Evolutionary conservation across 2,329 filamentous ascomycete genomes (phyloP).

Genomic region (Venturia nashicola): DNA sequence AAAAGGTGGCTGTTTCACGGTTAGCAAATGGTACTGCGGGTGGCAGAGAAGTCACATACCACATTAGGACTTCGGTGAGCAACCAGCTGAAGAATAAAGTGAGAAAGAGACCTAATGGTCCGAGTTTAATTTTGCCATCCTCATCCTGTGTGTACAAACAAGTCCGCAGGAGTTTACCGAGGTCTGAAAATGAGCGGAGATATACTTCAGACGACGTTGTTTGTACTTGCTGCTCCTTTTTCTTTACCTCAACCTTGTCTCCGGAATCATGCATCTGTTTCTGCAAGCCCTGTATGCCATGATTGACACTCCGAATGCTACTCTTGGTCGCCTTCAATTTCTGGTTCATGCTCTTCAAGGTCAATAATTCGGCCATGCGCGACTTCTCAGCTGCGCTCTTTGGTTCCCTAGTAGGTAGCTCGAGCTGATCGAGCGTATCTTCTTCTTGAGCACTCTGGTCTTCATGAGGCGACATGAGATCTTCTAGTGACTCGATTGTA

Average conservation of each 20-base stretch:
- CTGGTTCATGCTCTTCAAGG: conserved; percentile 30
- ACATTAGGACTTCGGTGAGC: conserved; percentile 34
- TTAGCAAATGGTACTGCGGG: neutral
- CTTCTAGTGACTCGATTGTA: conserved; percentile 35
- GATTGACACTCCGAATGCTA: conserved; percentile 31
- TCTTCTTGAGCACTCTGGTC: conserved; percentile 15
- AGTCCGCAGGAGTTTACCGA: neutral
- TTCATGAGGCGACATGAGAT: conserved; percentile 25
- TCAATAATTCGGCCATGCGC: conserved; percentile 28
- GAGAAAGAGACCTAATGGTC: conserved; percentile 27
- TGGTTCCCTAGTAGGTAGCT: conserved; percentile 18
- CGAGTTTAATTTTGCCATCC: conserved; percentile 20
- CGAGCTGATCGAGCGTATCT: conserved; percentile 21
- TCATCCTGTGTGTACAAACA: neutral
- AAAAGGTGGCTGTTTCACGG: conserved; percentile 12
- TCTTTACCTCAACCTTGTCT: neutral
- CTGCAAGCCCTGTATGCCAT: conserved; percentile 27
- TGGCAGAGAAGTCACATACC: conserved; percentile 17
- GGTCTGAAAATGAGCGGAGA: neutral
- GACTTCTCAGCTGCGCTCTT: conserved; percentile 29
- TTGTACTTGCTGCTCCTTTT: neutral
- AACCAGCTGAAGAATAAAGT: conserved; percentile 35
- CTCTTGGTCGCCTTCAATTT: conserved; percentile 26
- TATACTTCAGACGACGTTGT: neutral
- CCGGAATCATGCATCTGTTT: conserved; percentile 4